Conservation (phyloP, 208 protist genomes). For the Trypanosoma vivax region DNA sequence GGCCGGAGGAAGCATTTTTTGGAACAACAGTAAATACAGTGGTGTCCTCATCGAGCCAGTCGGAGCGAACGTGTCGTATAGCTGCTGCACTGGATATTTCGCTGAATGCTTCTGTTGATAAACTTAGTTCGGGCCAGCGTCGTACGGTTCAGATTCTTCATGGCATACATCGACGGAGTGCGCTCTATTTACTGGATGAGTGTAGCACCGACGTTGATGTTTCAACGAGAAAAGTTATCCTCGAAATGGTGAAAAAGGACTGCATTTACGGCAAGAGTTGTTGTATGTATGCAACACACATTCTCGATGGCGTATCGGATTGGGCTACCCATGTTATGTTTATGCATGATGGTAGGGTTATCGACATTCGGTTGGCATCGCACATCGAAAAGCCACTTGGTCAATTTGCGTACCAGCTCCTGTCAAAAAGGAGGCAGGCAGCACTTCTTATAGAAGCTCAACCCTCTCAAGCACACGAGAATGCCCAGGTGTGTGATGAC, state of each 20-base stretch:
- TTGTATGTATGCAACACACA: conserved; percentile 83
- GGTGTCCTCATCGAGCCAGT: conserved; percentile 27
- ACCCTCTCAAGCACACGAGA: not conserved
- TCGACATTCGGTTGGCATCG: conserved; percentile 27
- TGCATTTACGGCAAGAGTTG: conserved; percentile 29
- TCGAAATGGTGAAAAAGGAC: conserved; percentile 48
- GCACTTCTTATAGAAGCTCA: not conserved
- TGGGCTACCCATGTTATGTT: conserved; percentile 77
- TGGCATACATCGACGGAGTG: conserved; percentile 39
- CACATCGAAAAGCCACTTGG: conserved; percentile 42
- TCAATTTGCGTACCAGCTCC: conserved; percentile 41
- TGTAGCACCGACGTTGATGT: conserved; percentile 84
- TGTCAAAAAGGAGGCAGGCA: conserved; percentile 12
- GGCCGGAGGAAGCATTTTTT: conserved; percentile 74
- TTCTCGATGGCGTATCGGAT: conserved; percentile 59
- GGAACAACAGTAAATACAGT: conserved; percentile 62
- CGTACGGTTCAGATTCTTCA: conserved; percentile 70
- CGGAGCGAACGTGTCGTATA: conserved; percentile 25
- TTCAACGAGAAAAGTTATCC: conserved; percentile 50
- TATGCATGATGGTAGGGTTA: conserved; percentile 36
- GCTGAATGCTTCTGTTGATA: conserved; percentile 37
- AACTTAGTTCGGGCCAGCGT: conserved; percentile 67
- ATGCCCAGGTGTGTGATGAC: not conserved
- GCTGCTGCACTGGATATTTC: conserved; percentile 43
- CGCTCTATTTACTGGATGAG: conserved; percentile 75